Conservation (phyloP, 1,284 basidiomycete species). For the Meripilus lineatus region DNA sequence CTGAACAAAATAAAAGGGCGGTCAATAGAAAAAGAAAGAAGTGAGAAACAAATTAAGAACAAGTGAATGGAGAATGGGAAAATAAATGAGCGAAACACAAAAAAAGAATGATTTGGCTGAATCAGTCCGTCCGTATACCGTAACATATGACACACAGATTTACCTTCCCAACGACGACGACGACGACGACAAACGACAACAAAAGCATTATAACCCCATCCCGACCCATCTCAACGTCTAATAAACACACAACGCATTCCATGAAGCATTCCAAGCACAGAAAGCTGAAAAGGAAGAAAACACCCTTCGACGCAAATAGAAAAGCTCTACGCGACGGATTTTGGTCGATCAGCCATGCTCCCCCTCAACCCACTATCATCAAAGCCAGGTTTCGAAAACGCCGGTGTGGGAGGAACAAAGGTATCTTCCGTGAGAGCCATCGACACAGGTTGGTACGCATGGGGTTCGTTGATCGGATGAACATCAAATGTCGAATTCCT, state of each 20-base stretch:
- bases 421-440: conserved; percentile 74
- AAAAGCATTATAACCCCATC: background rate
- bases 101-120: too few relatives aligned
- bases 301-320: too few relatives aligned
- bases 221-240: background rate
- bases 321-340: conserved; percentile 37
- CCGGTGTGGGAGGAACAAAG: conserved; percentile 60
- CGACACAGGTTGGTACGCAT: conserved; percentile 65
- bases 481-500: conserved; percentile 20
- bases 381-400: conserved; percentile 44
- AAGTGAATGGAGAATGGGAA: too few relatives aligned
- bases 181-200: background rate
- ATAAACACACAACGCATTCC: background rate
- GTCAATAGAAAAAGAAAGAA: too few relatives aligned
- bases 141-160: too few relatives aligned
- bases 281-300: background rate
- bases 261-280: background rate
- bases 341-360: conserved; percentile 32
- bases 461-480: conserved; percentile 18
- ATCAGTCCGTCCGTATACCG: too few relatives aligned
- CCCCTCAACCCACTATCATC: conserved; percentile 24
- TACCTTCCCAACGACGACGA: too few relatives aligned
- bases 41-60: too few relatives aligned
- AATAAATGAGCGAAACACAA: too few relatives aligned
- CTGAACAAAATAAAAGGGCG: too few relatives aligned